Evolutionary conservation across 371 early-diverging fungal species (phyloP).

Genomic region (Rhizopus stolonifer): DNA sequence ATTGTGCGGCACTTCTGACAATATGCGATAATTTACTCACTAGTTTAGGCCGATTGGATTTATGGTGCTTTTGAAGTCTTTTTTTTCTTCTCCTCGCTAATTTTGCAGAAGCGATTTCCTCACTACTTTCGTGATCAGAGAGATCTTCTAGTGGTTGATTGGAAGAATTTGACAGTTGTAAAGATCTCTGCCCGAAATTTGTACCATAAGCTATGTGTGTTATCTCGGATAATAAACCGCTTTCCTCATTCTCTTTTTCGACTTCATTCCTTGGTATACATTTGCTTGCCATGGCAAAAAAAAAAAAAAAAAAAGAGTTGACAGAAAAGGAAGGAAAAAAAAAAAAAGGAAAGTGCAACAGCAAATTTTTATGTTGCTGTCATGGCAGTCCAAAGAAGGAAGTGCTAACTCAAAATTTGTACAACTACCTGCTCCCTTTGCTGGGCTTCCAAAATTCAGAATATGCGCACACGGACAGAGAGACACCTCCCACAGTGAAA

Average conservation of each 20-base stretch:
- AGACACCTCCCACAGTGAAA: too few relatives aligned
- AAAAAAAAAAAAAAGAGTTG: neutral
- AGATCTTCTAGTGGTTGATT: conserved; percentile 8
- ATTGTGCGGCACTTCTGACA: conserved; percentile 23
- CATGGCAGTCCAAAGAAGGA: too few relatives aligned
- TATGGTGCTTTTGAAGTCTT: conserved; percentile 32
- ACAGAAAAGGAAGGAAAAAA: neutral
- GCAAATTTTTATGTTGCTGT: neutral
- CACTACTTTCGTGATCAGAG: conserved; percentile 26
- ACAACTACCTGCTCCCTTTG: too few relatives aligned
- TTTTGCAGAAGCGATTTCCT: conserved; percentile 9
- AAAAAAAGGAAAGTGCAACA: neutral
- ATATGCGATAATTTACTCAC: conserved; percentile 24
- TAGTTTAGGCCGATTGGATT: conserved; percentile 17
- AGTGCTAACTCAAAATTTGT: too few relatives aligned
- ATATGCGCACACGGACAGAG: too few relatives aligned
- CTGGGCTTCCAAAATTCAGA: too few relatives aligned
- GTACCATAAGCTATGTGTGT: neutral
- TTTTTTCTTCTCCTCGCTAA: conserved; percentile 35
- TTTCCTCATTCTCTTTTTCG: neutral
- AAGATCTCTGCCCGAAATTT: neutral
- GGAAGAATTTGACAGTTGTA: neutral
- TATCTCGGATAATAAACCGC: neutral
- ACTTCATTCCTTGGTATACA: neutral
- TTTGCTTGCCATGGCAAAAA: neutral